A percentile compares a stretch with the other conserved stretches of the same genome.
phyloP scores from a whole-genome alignment of 345 rosid genomes.

The Syzygium aqueum region DNA sequence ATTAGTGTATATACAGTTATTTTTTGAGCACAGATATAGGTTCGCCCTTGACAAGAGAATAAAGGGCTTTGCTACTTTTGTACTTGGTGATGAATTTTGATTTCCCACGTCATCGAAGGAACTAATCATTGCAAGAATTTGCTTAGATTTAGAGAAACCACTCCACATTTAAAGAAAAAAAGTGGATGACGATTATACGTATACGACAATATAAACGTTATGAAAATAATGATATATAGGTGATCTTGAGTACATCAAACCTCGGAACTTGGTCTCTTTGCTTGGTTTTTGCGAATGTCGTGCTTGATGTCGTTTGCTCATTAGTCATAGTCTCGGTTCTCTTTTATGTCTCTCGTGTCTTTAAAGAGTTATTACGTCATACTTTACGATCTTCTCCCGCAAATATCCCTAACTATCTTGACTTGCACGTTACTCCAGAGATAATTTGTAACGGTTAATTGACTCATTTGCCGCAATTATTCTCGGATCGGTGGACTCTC shows the following conservation, averaged over 20 bases:
- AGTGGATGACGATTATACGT: neutral
- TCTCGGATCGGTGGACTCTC: neutral
- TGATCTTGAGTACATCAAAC: neutral
- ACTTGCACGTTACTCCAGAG: neutral
- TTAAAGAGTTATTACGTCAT: neutral
- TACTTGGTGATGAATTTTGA: neutral
- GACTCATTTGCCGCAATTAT: neutral
- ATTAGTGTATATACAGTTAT: neutral
- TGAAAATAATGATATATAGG: neutral
- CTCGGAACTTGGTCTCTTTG: neutral
- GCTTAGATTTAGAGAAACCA: neutral
- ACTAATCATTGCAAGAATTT: neutral
- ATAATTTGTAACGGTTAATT: neutral
- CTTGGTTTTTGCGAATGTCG: neutral
- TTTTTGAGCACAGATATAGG: fast-evolving
- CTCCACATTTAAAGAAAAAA: neutral
- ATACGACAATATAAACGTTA: fast-evolving
- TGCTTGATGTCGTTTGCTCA: neutral
- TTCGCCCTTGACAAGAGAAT: neutral
- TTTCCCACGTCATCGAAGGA: fast-evolving
- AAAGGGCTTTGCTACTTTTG: neutral
- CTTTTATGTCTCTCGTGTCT: neutral
- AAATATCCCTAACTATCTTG: neutral
- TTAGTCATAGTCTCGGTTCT: neutral
- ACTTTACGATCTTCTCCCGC: neutral